Conservation (phyloP, 768 basidiomycete genomes). For the Russula brevipes region DNA sequence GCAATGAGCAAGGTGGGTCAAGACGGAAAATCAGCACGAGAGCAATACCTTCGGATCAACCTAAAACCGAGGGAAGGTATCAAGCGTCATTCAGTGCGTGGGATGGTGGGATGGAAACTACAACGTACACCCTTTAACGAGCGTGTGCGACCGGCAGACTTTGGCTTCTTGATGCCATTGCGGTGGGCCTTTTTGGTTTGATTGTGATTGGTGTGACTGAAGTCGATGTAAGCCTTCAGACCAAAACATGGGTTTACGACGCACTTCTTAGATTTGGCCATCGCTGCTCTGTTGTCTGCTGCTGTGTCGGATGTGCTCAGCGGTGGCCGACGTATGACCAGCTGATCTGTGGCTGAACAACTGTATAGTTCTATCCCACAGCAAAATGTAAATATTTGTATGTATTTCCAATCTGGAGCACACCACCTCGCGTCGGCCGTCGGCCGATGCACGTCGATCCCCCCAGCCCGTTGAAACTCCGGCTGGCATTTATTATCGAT, state of each 20-base stretch:
- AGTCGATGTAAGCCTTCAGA: slow-evolving; percentile 11
- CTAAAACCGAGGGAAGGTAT: slow-evolving; percentile 36
- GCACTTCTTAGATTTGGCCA: slow-evolving; percentile 99
- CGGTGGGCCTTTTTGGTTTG: slow-evolving; percentile 96
- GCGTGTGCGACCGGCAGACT: slow-evolving; percentile 57
- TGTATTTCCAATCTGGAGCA: background rate
- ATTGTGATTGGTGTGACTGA: slow-evolving; percentile 90
- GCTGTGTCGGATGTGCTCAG: background rate
- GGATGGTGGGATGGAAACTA: slow-evolving; percentile 40
- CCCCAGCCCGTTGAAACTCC: too few relatives aligned
- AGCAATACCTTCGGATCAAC: slow-evolving; percentile 69
- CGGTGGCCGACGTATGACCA: background rate
- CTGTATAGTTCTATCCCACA: slow-evolving; percentile 29
- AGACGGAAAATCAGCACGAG: slow-evolving; percentile 6
- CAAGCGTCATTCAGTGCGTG: slow-evolving; percentile 32
- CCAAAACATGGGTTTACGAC: slow-evolving; percentile 13
- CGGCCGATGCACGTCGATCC: background rate
- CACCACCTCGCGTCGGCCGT: background rate
- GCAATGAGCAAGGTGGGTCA: background rate
- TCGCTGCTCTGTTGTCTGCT: slow-evolving; percentile 37
- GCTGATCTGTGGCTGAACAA: slow-evolving; percentile 28
- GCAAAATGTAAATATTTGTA: too few relatives aligned
- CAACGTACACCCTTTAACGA: slow-evolving; percentile 90
- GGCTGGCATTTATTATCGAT: too few relatives aligned
- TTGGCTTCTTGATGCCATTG: slow-evolving; percentile 91